These are phyloP conservation scores for Leccinum pellstonianum DNA, from an alignment of 768 basidiomycete genomes.

Conservation along the genomic window DNA sequence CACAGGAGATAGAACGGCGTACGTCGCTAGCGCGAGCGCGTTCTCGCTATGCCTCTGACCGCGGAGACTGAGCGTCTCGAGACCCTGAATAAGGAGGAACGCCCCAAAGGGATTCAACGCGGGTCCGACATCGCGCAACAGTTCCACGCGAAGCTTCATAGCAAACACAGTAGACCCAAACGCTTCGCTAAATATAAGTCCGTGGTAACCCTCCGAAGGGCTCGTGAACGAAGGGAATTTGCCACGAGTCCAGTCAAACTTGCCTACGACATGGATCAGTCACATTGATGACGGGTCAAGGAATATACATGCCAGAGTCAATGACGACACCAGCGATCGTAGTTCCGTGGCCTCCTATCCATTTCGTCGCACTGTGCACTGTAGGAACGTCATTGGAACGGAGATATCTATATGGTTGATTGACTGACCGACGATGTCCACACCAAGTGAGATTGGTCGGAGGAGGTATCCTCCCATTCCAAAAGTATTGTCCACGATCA, in stretches of 20 bases:
- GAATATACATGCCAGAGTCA: slow-evolving; percentile 46
- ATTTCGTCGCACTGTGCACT: slow-evolving; percentile 63
- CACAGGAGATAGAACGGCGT: slow-evolving; percentile 4
- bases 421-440: slow-evolving; percentile 49
- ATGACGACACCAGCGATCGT: slow-evolving; percentile 63
- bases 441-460: slow-evolving; percentile 54
- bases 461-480: slow-evolving; percentile 59
- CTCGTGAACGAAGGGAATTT: slow-evolving; percentile 57
- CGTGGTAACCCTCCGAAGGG: slow-evolving; percentile 59
- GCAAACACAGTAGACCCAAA: slow-evolving; percentile 53
- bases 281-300: neutral
- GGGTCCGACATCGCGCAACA: slow-evolving; percentile 12
- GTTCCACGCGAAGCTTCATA: slow-evolving; percentile 50
- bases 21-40: slow-evolving; percentile 49
- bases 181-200: slow-evolving; percentile 47
- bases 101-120: slow-evolving; percentile 53
- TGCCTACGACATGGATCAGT: slow-evolving; percentile 35
- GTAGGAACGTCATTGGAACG: neutral
- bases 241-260: slow-evolving; percentile 55
- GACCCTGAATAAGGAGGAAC: slow-evolving; percentile 57
- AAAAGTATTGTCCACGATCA: slow-evolving; percentile 67
- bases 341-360: slow-evolving; percentile 67
- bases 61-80: slow-evolving; percentile 63
- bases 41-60: slow-evolving; percentile 52
- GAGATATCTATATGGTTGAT: no score